Conservation (phyloP, 2,329 filamentous ascomycete species). For the Ophiostoma triangulosporum region DNA sequence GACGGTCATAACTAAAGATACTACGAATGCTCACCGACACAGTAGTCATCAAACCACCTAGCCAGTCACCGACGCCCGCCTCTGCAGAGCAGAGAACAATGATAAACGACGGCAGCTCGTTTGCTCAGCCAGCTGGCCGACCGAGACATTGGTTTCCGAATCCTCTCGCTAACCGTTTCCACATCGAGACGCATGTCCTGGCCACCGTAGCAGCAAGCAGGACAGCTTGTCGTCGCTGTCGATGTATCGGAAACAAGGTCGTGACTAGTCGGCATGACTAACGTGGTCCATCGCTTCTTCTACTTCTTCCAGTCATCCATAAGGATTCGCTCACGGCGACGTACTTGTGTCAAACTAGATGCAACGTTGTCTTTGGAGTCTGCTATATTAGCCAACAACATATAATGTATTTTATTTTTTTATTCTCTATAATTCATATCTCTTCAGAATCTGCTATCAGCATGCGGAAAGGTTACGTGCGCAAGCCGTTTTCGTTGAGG, state of each 20-base stretch:
- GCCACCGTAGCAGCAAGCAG: not conserved
- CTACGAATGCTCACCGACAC: no score
- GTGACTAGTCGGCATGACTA: no score
- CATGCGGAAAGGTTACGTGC: conserved; percentile 3
- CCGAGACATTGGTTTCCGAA: conserved; percentile 16
- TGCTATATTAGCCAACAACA: not conserved
- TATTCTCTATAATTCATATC: no score
- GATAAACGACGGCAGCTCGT: no score
- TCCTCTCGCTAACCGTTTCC: conserved; percentile 23
- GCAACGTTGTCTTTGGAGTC: not conserved
- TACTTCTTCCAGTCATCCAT: no score
- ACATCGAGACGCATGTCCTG: conserved; percentile 14
- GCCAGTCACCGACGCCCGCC: no score
- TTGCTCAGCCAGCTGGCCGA: not conserved
- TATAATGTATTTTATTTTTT: no score
- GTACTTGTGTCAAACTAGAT: not conserved
- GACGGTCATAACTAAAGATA: no score
- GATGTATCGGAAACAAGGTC: not conserved
- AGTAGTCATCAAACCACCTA: no score
- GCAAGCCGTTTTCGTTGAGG: conserved; percentile 5
- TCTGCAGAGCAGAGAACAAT: no score
- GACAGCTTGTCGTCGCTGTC: not conserved
- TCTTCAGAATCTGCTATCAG: no score
- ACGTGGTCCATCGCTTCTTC: no score
- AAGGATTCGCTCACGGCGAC: not conserved